A percentile compares a stretch with the other conserved stretches of the same genome.
Conservation (phyloP, 306 rosid genomes). For the Citrullus colocynthis region DNA sequence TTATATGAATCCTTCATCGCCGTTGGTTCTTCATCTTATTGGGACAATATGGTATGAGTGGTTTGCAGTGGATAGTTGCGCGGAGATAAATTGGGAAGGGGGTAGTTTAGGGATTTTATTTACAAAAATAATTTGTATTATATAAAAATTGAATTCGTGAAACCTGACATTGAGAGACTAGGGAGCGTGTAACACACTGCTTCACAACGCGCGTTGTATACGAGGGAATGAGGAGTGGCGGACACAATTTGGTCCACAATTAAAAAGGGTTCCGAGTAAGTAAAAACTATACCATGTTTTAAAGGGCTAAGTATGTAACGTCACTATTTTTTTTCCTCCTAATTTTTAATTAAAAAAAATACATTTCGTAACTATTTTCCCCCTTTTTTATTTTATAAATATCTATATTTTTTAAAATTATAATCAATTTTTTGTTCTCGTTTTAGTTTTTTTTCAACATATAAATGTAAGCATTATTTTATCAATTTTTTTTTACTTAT, state of each 20-base stretch:
- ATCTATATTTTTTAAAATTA: too few relatives aligned
- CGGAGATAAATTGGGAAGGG: neutral
- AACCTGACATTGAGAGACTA: neutral
- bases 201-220: neutral
- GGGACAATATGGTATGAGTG: neutral
- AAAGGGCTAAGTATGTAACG: neutral
- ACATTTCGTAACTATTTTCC: too few relatives aligned
- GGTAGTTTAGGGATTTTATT: neutral
- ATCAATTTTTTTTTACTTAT: too few relatives aligned
- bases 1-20: neutral
- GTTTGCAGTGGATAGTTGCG: neutral
- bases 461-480: too few relatives aligned
- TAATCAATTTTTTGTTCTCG: too few relatives aligned
- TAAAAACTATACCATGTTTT: neutral
- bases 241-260: constrained; percentile 2
- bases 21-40: neutral
- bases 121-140: neutral
- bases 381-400: too few relatives aligned
- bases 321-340: too few relatives aligned
- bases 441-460: too few relatives aligned
- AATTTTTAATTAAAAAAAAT: too few relatives aligned
- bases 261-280: neutral
- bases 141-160: neutral
- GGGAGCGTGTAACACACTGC: neutral
- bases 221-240: neutral